Evolutionary conservation across 768 basidiomycete genomes (phyloP).

Genomic region (Hirschioporus abietinus): DNA sequence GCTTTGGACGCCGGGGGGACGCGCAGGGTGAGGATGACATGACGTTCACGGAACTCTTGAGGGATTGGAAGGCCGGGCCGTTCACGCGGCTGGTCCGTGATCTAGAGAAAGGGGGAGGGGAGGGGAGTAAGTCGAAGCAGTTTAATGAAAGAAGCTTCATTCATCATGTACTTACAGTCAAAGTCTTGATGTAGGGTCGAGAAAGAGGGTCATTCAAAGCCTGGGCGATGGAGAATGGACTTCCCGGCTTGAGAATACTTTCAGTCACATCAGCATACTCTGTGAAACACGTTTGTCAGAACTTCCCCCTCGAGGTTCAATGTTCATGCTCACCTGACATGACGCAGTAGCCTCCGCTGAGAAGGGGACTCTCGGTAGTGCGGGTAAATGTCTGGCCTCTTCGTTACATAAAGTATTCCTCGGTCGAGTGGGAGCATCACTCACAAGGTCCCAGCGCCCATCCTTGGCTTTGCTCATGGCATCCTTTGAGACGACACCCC

Average conservation of each 20-base stretch:
- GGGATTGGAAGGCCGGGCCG: slow-evolving; percentile 54
- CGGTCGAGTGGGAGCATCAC: slow-evolving; percentile 23
- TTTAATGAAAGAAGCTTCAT: not conserved
- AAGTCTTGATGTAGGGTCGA: slow-evolving; percentile 75
- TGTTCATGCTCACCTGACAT: slow-evolving; percentile 55
- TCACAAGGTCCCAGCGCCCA: slow-evolving; percentile 81
- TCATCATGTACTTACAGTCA: slow-evolving; percentile 51
- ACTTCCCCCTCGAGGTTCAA: not conserved
- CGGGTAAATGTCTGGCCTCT: slow-evolving; percentile 70
- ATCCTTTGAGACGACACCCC: slow-evolving; percentile 78
- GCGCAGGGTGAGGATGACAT: slow-evolving; percentile 63
- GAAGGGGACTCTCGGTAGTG: slow-evolving; percentile 55
- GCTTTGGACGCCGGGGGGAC: slow-evolving; percentile 47
- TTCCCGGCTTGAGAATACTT: slow-evolving; percentile 56
- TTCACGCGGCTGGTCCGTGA: slow-evolving; percentile 80
- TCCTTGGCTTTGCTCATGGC: slow-evolving; percentile 65
- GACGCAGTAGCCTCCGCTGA: slow-evolving; percentile 61
- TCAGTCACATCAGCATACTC: slow-evolving; percentile 88
- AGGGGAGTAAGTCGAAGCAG: not conserved
- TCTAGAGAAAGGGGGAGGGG: slow-evolving; percentile 28
- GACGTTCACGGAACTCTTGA: slow-evolving; percentile 55
- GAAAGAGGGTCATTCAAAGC: slow-evolving; percentile 61
- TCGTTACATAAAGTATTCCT: slow-evolving; percentile 6
- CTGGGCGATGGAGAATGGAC: slow-evolving; percentile 45
- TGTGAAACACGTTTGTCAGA: slow-evolving; percentile 17